Evolutionary conservation across 139 green algal genomes (phyloP).

Genomic region (Trebouxia sp.): DNA sequence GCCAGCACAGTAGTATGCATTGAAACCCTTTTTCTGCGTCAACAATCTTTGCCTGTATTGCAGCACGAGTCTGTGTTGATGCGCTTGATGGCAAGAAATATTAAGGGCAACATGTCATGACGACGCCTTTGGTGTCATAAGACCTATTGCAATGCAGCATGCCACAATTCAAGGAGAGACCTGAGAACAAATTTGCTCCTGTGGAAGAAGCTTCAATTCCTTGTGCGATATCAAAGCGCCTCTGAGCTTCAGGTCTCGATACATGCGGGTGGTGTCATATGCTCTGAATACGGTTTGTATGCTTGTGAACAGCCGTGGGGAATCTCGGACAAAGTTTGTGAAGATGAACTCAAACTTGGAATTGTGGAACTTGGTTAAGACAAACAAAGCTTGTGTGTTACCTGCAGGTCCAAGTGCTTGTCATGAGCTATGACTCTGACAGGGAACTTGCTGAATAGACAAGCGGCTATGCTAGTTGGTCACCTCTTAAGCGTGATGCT

Average conservation of each 20-base stretch:
- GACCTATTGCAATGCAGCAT: too few relatives aligned
- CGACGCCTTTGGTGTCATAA: too few relatives aligned
- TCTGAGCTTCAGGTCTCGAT: constrained; percentile 66
- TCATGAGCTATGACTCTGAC: not conserved
- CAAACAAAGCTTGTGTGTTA: constrained; percentile 42
- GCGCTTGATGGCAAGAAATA: too few relatives aligned
- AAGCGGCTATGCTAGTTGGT: not conserved
- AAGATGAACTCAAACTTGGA: constrained; percentile 50
- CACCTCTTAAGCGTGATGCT: constrained; percentile 58
- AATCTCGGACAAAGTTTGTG: constrained; percentile 31
- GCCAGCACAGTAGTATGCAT: too few relatives aligned
- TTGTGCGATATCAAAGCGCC: constrained; percentile 62
- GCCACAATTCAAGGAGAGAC: not conserved
- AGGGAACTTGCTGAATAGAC: too few relatives aligned
- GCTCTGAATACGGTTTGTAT: constrained; percentile 60
- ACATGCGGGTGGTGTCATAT: constrained; percentile 70
- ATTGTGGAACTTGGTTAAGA: constrained; percentile 48
- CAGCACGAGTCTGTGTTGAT: too few relatives aligned
- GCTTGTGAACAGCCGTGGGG: constrained; percentile 35
- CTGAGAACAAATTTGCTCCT: constrained; percentile 67
- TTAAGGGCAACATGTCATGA: too few relatives aligned
- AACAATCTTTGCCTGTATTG: too few relatives aligned
- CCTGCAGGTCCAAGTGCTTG: constrained; percentile 36
- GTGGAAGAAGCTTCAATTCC: constrained; percentile 67
- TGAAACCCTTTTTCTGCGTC: too few relatives aligned